Evolutionary conservation across 345 rosid species (phyloP).

Genomic region (Pseudoturritis turrita): DNA sequence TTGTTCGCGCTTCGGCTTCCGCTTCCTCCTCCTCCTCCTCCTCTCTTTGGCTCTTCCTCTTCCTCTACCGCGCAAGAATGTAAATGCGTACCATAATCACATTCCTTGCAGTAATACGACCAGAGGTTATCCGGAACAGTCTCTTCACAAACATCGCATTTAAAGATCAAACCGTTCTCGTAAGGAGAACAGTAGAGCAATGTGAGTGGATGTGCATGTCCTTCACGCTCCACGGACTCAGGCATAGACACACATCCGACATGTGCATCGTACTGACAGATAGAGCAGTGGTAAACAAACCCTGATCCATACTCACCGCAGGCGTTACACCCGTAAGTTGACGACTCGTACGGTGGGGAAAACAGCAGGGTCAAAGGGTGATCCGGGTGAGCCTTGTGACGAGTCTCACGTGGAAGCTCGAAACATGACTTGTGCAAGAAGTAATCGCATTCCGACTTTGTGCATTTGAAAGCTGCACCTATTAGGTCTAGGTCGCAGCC

Average conservation of each 20-base stretch:
- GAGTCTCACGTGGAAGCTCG: conserved; percentile 22
- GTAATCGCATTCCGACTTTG: conserved; percentile 31
- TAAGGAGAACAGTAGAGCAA: conserved; percentile 24
- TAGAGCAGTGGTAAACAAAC: conserved; percentile 22
- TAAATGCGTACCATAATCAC: conserved; percentile 30
- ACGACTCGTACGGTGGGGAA: conserved; percentile 23
- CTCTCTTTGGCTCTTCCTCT: conserved; percentile 11
- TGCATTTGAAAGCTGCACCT: conserved; percentile 30
- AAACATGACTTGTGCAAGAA: conserved; percentile 33
- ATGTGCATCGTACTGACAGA: conserved; percentile 18
- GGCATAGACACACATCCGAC: conserved; percentile 23
- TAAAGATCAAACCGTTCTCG: neutral
- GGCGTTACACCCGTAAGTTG: conserved; percentile 9
- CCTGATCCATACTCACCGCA: conserved; percentile 29
- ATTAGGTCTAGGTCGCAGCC: conserved; percentile 28
- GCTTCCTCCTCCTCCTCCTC: neutral
- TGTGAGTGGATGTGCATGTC: conserved; percentile 9
- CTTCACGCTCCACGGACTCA: conserved; percentile 26
- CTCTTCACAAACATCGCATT: conserved; percentile 15
- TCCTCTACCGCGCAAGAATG: conserved; percentile 17
- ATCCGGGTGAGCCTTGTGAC: conserved; percentile 26
- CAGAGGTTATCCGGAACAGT: conserved; percentile 17
- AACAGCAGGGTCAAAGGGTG: conserved; percentile 24
- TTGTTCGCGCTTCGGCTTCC: neutral
- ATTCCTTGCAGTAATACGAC: conserved; percentile 29